Base-by-base conservation (phyloP, 345 rosid species). In the Heritiera fomes region DNA sequence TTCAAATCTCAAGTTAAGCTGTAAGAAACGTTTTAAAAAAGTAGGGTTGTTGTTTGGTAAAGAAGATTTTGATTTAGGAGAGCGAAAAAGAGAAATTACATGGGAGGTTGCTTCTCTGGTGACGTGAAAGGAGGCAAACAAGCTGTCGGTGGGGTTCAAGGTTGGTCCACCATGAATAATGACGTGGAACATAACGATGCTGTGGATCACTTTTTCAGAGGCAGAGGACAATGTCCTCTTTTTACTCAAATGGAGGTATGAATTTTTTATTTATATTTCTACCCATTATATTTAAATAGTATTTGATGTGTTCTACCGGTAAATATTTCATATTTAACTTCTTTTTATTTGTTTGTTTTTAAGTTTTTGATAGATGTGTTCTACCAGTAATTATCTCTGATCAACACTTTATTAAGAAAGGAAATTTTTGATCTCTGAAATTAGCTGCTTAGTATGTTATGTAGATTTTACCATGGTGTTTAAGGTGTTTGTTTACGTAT, bases 121-220 rank as follows among this genome's bases (percentile, higher is more conserved):
- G 97, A 91, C 34, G 77, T 92, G 80, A 80, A 45, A 55, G 98
- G 94, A 17, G 98, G 94, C 28, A 83, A 90, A 81, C 92, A 90
- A 79, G 98, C 91, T 7, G 71, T 91, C 2, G 97, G 97, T 69
- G 94, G 94, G 77, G 72, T 84, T 83, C 86, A 81, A 12, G 80
- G 43, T n/a, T 79, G 78, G 75, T 79, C 90, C 81, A 58, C 75
- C 5, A 8, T 68, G 55, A 53, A 52, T 45, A 85, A 78, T 81
- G 68, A 67, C 67, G 85, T 80, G 1, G 88, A 79, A 3, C 85
- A 69, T 46, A 85, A 90, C 75, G 97, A 90, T 20, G 97, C 98
- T n/a, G 85, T 93, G 56, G 96, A 92, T 71, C 78, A 64, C 86
- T 94, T 87, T 89, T 91, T 86, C 79, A 83, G 85, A 71, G 84